phyloP scores from a whole-genome alignment of 805 yeast genomes.

The Ogataea ganodermae region DNA sequence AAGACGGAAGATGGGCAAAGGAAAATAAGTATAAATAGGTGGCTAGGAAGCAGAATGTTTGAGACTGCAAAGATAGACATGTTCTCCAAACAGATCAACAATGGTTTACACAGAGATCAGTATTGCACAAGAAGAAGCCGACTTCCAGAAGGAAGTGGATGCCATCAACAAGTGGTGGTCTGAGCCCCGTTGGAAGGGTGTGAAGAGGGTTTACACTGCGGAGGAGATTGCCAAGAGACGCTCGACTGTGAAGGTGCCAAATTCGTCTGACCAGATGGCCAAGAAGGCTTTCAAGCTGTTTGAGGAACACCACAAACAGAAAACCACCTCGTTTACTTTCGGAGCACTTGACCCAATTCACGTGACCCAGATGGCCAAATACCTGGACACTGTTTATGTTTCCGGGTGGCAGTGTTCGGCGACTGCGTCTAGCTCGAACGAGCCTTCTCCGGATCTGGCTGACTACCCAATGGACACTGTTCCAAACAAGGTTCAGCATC shows the following conservation, averaged over 20 bases:
- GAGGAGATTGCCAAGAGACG: constrained; percentile 89
- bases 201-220: constrained; percentile 85
- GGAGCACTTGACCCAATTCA: constrained; percentile 97
- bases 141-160: constrained; percentile 66
- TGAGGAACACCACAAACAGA: constrained; percentile 67
- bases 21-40: not conserved
- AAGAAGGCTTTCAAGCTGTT: constrained; percentile 75
- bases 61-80: not conserved
- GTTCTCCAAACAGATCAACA: not conserved
- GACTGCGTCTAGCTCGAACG: constrained; percentile 95
- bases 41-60: not conserved
- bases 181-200: constrained; percentile 85
- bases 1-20: not conserved
- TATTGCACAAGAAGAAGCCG: constrained; percentile 60
- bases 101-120: constrained; percentile 60
- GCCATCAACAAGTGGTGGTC: constrained; percentile 90
- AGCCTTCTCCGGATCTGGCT: constrained; percentile 97
- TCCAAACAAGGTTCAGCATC: constrained; percentile 96
- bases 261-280: constrained; percentile 79
- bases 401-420: constrained; percentile 99
- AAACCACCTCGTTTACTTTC: constrained; percentile 82
- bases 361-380: constrained; percentile 95
- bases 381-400: constrained; percentile 88
- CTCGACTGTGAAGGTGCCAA: constrained; percentile 70
- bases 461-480: constrained; percentile 99